A percentile compares a stretch with the other conserved stretches of the same genome.
Conservation (phyloP, 768 basidiomycete species). For the Floccularia luteovirens region DNA sequence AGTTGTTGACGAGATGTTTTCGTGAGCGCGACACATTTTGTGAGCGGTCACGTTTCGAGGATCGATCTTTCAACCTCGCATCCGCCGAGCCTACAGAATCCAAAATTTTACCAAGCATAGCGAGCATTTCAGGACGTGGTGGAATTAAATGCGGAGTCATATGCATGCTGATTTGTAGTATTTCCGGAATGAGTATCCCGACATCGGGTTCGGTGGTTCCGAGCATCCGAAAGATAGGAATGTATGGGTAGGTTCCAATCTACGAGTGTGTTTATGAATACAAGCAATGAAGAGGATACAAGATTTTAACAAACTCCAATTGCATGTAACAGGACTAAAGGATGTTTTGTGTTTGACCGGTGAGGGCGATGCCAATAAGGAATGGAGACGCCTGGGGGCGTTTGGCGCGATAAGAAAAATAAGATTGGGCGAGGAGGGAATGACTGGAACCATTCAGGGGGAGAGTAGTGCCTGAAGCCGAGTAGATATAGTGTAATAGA, state of each 20-base stretch:
- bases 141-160: slow-evolving; percentile 46
- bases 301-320: slow-evolving; percentile 57
- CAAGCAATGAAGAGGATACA: neutral
- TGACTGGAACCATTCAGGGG: slow-evolving; percentile 22
- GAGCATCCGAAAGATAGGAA: slow-evolving; percentile 36
- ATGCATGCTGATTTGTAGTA: slow-evolving; percentile 52
- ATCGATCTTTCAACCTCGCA: too few relatives aligned
- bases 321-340: too few relatives aligned
- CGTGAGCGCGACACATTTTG: too few relatives aligned
- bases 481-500: slow-evolving; percentile 25
- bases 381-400: slow-evolving; percentile 23
- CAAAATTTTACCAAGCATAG: slow-evolving; percentile 36
- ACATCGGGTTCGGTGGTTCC: slow-evolving; percentile 33
- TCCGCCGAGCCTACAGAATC: slow-evolving; percentile 24
- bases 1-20: too few relatives aligned
- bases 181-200: slow-evolving; percentile 53
- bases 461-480: slow-evolving; percentile 51
- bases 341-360: too few relatives aligned
- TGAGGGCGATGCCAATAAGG: too few relatives aligned
- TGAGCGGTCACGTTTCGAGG: too few relatives aligned
- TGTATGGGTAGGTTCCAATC: slow-evolving; percentile 59
- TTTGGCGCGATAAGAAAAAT: slow-evolving; percentile 32
- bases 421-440: slow-evolving; percentile 49
- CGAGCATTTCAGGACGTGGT: slow-evolving; percentile 27
- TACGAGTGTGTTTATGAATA: slow-evolving; percentile 12